Evolutionary conservation across 2,329 filamentous ascomycete genomes (phyloP).

Genomic region (Botrytis aclada): DNA sequence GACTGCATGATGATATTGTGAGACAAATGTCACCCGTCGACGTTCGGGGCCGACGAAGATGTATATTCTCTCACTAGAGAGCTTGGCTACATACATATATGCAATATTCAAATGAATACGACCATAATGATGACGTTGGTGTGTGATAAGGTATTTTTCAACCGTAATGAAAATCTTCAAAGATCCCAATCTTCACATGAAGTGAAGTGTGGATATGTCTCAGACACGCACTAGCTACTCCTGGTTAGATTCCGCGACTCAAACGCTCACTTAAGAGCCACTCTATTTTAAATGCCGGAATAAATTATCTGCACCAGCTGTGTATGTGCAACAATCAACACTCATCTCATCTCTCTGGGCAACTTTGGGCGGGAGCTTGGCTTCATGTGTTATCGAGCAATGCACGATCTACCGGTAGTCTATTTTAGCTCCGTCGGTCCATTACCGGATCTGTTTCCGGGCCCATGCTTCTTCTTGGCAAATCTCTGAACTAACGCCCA

Average conservation of each 20-base stretch:
- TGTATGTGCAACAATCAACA: not conserved
- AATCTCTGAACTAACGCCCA: not conserved
- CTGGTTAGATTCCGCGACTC: not conserved
- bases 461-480: slow-evolving; percentile 7
- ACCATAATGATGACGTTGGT: not conserved
- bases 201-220: not conserved
- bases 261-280: not conserved
- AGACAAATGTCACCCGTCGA: not conserved
- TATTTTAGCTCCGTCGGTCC: not conserved
- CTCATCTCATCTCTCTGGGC: not conserved
- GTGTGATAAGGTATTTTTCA: not conserved
- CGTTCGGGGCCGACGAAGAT: not conserved
- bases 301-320: not conserved
- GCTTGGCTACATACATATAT: slow-evolving; percentile 13
- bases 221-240: not conserved
- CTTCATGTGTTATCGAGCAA: not conserved
- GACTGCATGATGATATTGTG: slow-evolving; percentile 4
- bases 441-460: slow-evolving; percentile 8
- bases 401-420: slow-evolving; percentile 3
- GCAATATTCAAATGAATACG: not conserved
- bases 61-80: slow-evolving; percentile 15
- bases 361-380: not conserved
- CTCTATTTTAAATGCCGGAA: not conserved
- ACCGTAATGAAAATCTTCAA: slow-evolving; percentile 8
- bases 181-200: slow-evolving; percentile 11